Evolutionary conservation across 106 monocot species (phyloP), one percentile per base, ranked within the genome.

Genomic region (Dendrobium nobile): DNA sequence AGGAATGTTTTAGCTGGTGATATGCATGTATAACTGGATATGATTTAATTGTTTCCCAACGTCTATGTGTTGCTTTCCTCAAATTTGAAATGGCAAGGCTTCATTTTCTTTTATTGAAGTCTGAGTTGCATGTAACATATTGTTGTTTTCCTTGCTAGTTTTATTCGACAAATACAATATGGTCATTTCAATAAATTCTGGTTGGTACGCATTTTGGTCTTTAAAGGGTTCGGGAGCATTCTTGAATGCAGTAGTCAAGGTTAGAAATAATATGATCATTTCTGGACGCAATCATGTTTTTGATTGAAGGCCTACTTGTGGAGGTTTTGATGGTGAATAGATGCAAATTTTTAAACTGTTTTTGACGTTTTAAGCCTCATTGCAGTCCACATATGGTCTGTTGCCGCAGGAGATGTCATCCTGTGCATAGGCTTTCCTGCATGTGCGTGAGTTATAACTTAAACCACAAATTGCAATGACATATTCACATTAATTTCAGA

Each of bases 391-490:
- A 87, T 84, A 91, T n/a, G n/a, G 92, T 98, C 87, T 98, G n/a
- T 98, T 98, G 92, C 58, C 88, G 98, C 98, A 93, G 92, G 95
- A 89, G n/a, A 91, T 88, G 80, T 88, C 77, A 81, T 85, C 82
- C 77, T 84, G 85, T 90, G 85, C 86, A 87, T 84, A 82, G 85
- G 80, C 82, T 91, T 87, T 86, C 83, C 87, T 88, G 82, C 84
- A 79, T 80, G 84, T 80, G 91, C 84, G 85, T 84, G 75, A 84
- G 79, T 84, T 85, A n/a, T 84, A 79, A 87, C 77, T 77, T 84
- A 85, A 87, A 84, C 85, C 90, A 88, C 84, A 84, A 78, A 87
- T 51, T 73, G 89, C 91, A 84, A 76, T 87, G 88, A 87, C 86
- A 91, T 82, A n/a, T 80, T 78, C 68, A 77, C n/a, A n/a, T n/a